A percentile compares a stretch with the other conserved stretches of the same genome.
phyloP scores from a whole-genome alignment of 2,329 filamentous ascomycete genomes.

The Magnaporthiopsis incrustans region DNA sequence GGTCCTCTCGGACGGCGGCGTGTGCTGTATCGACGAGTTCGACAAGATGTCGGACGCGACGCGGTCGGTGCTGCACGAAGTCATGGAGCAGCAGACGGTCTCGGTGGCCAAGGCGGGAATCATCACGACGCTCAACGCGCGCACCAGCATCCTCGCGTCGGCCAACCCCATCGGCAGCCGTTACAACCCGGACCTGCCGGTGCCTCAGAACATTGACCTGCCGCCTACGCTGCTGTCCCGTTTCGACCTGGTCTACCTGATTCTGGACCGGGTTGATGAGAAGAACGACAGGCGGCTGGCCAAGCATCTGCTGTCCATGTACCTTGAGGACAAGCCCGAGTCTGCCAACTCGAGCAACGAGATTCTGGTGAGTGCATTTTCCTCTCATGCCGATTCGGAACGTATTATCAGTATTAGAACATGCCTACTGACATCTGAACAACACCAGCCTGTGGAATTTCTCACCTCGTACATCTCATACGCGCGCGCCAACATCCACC shows the following conservation, averaged over 20 bases:
- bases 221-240: slow-evolving; percentile 90
- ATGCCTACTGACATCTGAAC: background rate
- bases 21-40: slow-evolving; percentile 80
- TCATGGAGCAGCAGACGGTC: slow-evolving; percentile 83
- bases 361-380: slow-evolving; percentile 58
- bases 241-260: slow-evolving; percentile 95
- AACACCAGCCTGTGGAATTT: slow-evolving; percentile 74
- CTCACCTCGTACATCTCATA: slow-evolving; percentile 96
- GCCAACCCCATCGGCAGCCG: slow-evolving; percentile 97
- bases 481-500: slow-evolving; percentile 78
- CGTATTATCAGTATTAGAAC: background rate
- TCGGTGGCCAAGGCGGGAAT: slow-evolving; percentile 88
- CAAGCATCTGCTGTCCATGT: slow-evolving; percentile 90
- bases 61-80: slow-evolving; percentile 75
- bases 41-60: slow-evolving; percentile 80
- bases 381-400: background rate
- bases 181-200: slow-evolving; percentile 91
- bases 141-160: slow-evolving; percentile 91
- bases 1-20: slow-evolving; percentile 71
- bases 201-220: slow-evolving; percentile 96
- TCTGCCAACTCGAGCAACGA: slow-evolving; percentile 68
- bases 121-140: slow-evolving; percentile 90
- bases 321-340: slow-evolving; percentile 88
- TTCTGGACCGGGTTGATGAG: slow-evolving; percentile 90
- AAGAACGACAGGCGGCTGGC: slow-evolving; percentile 80